Evolutionary conservation across 139 green algal genomes (phyloP), one percentile per base, ranked within the genome.

Genomic region (Mesostigma viride): DNA sequence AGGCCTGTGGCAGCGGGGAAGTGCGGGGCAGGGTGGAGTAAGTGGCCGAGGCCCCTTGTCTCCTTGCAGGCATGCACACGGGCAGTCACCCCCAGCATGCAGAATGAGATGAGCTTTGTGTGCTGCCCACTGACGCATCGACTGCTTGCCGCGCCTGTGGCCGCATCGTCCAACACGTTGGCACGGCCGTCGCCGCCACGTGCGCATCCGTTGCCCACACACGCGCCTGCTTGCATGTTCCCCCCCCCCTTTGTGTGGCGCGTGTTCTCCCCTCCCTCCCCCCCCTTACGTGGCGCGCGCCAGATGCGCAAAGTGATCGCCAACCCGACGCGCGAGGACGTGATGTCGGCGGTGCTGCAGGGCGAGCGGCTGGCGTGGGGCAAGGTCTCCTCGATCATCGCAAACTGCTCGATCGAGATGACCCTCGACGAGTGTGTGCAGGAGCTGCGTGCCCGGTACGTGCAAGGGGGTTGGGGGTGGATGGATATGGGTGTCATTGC

Each of bases 401-500:
- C 70, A 14, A 82, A 79, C 48, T 82, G 74, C 46, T 73, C 45
- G 6, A 79, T 85, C 60, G 79, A 85, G 68, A 48, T 79, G 27
- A 62, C 59, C 53, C 70, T 85, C 33, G 79, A 85, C 53, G 69
- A 84, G 61, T 82, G 73, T 69, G 70, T 85, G 31, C 53, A 53
- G 31, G 63, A 69, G 36, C 64, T 84, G 27, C 35, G 44, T n/a
- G 33, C 40, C 31, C 63, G 14, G 56, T 14, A 63, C 56, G 56
- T 27, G 70, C 60, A 71, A 72, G 31, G 27, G 60, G 44, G 31
- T 47, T 67, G 60, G 60, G 60, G 35, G 34, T 8, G 8, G 4
- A 32, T 47, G 60, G 6, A 57, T 45, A 28, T 47, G 60, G 60
- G 60, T 65, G 6, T 6, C 30, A 6, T 6, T 11, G 11, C 48